These are phyloP conservation scores for Fusarium foetens DNA, from an alignment of 2,329 filamentous ascomycete species.

Conservation along the genomic window DNA sequence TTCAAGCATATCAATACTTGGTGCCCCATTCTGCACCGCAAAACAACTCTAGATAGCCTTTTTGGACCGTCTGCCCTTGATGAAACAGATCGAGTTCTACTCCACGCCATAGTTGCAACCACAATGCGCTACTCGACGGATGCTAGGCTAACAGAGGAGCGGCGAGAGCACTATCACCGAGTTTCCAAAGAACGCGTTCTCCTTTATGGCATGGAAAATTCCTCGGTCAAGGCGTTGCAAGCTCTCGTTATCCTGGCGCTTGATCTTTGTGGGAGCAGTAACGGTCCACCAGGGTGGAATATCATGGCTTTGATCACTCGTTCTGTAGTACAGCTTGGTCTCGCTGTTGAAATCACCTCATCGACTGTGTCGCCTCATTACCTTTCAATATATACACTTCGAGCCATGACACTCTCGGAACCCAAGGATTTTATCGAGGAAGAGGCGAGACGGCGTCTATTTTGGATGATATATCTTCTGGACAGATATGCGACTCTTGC, in stretches of 20 bases:
- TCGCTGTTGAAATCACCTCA: conserved; percentile 85
- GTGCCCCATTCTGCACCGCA: conserved; percentile 90
- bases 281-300: conserved; percentile 93
- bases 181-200: conserved; percentile 87
- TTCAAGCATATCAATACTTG: conserved; percentile 85
- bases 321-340: conserved; percentile 86
- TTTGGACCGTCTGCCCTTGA: conserved; percentile 82
- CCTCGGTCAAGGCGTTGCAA: conserved; percentile 87
- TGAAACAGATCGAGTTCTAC: conserved; percentile 82
- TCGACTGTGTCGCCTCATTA: conserved; percentile 81
- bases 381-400: conserved; percentile 87
- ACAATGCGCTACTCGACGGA: conserved; percentile 87
- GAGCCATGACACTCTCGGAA: conserved; percentile 86
- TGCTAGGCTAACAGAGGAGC: conserved; percentile 75
- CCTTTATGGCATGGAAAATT: conserved; percentile 88
- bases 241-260: conserved; percentile 87
- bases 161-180: conserved; percentile 78
- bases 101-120: conserved; percentile 90
- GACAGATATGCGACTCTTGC: conserved; percentile 91
- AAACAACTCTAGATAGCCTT: conserved; percentile 81
- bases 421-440: conserved; percentile 89
- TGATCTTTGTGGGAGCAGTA: conserved; percentile 85
- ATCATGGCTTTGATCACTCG: conserved; percentile 88
- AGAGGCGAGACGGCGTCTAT: conserved; percentile 82
- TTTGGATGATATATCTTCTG: conserved; percentile 94